Evolutionary conservation across 345 rosid species (phyloP).

Genomic region (Eucalyptus sideroxylon): DNA sequence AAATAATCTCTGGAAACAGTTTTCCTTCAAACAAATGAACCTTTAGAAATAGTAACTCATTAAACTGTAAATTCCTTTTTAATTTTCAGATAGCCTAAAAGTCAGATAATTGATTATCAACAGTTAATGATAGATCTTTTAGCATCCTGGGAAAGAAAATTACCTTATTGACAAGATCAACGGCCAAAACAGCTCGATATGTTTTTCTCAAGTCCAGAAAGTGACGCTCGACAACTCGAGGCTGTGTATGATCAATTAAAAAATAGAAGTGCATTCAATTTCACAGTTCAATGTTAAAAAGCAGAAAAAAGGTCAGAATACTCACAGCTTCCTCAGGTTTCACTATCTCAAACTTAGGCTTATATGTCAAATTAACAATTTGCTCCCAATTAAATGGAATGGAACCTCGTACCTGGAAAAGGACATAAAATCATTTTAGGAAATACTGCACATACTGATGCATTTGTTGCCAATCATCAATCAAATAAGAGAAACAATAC

Average conservation of each 20-base stretch:
- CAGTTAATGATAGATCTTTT: not conserved
- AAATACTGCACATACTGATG: not conserved
- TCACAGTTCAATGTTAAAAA: not conserved
- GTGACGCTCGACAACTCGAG: slow-evolving; percentile 74
- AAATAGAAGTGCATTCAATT: not conserved
- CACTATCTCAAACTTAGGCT: slow-evolving; percentile 94
- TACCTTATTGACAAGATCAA: slow-evolving; percentile 92
- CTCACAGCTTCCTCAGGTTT: slow-evolving; percentile 91
- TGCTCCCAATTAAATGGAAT: slow-evolving; percentile 97
- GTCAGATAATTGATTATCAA: not conserved
- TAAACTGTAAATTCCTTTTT: not conserved
- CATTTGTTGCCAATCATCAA: not conserved
- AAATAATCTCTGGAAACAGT: not conserved
- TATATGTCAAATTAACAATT: slow-evolving; percentile 89
- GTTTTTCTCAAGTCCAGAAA: slow-evolving; percentile 90
- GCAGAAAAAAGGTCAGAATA: not conserved
- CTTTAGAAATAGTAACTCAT: not conserved
- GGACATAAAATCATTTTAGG: not conserved
- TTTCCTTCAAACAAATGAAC: not conserved
- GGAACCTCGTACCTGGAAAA: slow-evolving; percentile 75
- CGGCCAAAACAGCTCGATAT: slow-evolving; percentile 69
- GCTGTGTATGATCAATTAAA: slow-evolving; percentile 25
- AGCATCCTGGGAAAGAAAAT: not conserved
- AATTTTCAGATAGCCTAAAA: not conserved
- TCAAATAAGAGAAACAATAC: not conserved